Evolutionary conservation across 1,284 basidiomycete species (phyloP), one percentile per base, ranked within the genome.

Genomic region (Puccinia novopanici): DNA sequence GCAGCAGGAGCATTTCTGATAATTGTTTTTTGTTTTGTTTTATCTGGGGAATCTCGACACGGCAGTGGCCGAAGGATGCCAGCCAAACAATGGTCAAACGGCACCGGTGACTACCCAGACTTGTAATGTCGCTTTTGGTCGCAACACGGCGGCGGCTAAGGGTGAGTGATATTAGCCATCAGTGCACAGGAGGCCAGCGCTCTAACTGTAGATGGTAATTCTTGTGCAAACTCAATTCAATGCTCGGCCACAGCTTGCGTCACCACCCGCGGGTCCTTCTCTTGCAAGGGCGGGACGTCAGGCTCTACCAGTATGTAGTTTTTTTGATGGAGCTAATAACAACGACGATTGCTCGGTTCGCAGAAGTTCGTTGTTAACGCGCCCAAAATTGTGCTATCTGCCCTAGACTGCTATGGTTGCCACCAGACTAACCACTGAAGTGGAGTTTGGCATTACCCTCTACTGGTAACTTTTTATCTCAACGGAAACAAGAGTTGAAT

Each of bases 81-180:
- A 19, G 0, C 37, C 37, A 40, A n/a, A 4, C 34, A 17, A 63
- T 40, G 34, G 15, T 3, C 3, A 4, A 10, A 17, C 19, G 37
- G 61, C 37, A 34, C 37, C 61, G 19, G 37, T n/a, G 17, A 40
- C 61, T 13, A 22, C 13, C 9, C 37, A 63, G n/a, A 40, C 15
- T n/a, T 63, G 61, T 19, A 17, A 34, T 10, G 4, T 63, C 13
- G 37, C 37, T 4, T 63, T 63, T n/a, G 61, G 61, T 40, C 61
- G 61, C 37, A 34, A 63, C 61, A 63, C 61, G 37, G 61, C 61
- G 8, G 37, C 37, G 4, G 34, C 61, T 42, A 63, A 63, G n/a
- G 34, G 61, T 63, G 22, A 59, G 57, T 34, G 10, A 34, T 34
- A 34, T 34, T 4, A 34, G 34, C 2, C 4, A 34, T 34, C 34